Percentiles rank a stretch among this genome's conserved stretches.
phyloP scores from a whole-genome alignment of 2,329 filamentous ascomycete genomes.

The Orbilia quercus region DNA sequence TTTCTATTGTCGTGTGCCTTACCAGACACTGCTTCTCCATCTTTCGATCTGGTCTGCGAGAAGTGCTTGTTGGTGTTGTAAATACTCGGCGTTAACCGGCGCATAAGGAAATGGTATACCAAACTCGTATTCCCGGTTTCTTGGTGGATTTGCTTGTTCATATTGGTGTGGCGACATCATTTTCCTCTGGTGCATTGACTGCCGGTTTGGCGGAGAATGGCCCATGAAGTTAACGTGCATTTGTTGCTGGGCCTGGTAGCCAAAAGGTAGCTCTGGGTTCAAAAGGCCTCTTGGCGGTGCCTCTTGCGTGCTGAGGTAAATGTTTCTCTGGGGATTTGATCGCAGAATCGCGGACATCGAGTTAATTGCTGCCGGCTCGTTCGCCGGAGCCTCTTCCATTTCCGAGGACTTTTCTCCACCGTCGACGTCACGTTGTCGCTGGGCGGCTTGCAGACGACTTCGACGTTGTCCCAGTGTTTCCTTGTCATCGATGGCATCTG shows the following conservation, averaged over 20 bases:
- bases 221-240: conserved; percentile 52
- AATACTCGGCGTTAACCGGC: conserved; percentile 50
- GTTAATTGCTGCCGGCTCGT: conserved; percentile 9
- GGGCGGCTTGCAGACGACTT: conserved; percentile 71
- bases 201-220: conserved; percentile 10
- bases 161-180: conserved; percentile 27
- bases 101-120: conserved; percentile 54
- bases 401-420: conserved; percentile 16
- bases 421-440: conserved; percentile 18
- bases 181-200: conserved; percentile 33
- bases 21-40: conserved; percentile 55
- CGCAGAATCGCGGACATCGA: conserved; percentile 35
- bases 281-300: conserved; percentile 20
- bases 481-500: conserved; percentile 63
- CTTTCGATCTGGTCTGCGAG: conserved; percentile 54
- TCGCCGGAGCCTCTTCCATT: conserved; percentile 12
- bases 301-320: conserved; percentile 21
- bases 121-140: conserved; percentile 42
- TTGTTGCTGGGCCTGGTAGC: conserved; percentile 53
- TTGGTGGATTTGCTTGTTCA: conserved; percentile 14
- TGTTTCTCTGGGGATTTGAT: conserved; percentile 32
- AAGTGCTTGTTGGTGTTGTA: conserved; percentile 51
- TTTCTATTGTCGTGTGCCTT: background rate
- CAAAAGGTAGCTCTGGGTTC: conserved; percentile 46
- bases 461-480: conserved; percentile 84